A percentile compares a stretch with the other conserved stretches of the same genome.
These are phyloP conservation scores for Myrmaecium sp. DNA, from an alignment of 2,329 filamentous ascomycete species.

Conservation along the genomic window DNA sequence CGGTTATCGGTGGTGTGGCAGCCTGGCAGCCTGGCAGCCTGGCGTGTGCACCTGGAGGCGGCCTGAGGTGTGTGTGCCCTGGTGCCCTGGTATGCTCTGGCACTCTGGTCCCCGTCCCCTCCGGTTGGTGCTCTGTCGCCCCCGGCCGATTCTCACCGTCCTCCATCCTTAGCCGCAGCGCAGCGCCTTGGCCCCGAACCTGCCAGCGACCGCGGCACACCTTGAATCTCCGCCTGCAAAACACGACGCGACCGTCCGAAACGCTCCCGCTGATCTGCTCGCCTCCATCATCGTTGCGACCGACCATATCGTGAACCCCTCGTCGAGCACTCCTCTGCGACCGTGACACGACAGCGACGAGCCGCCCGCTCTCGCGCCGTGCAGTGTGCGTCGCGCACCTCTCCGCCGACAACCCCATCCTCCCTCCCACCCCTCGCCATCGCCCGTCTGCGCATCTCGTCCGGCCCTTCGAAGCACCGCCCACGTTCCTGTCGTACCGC, in stretches of 20 bases:
- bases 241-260: constrained; percentile 6
- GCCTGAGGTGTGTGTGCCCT: no score
- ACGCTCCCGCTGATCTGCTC: constrained; percentile 5
- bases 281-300: constrained; percentile 1
- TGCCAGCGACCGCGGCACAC: constrained; percentile 7
- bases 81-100: no score
- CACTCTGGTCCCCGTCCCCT: no score
- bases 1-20: no score
- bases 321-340: no score
- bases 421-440: constrained; percentile 6
- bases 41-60: no score
- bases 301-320: no score
- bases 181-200: constrained; percentile 4
- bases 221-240: constrained; percentile 5
- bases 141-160: background rate
- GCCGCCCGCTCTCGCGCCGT: no score
- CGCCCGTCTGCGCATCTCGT: constrained; percentile 1
- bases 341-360: no score
- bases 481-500: constrained; percentile 1
- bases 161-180: constrained; percentile 8
- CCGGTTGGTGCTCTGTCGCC: no score
- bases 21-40: no score
- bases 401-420: constrained; percentile 3
- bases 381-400: constrained; percentile 1
- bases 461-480: constrained; percentile 1